These are phyloP conservation scores for Chlorella sp. DNA, from an alignment of 139 green algal species.

Conservation along the genomic window DNA sequence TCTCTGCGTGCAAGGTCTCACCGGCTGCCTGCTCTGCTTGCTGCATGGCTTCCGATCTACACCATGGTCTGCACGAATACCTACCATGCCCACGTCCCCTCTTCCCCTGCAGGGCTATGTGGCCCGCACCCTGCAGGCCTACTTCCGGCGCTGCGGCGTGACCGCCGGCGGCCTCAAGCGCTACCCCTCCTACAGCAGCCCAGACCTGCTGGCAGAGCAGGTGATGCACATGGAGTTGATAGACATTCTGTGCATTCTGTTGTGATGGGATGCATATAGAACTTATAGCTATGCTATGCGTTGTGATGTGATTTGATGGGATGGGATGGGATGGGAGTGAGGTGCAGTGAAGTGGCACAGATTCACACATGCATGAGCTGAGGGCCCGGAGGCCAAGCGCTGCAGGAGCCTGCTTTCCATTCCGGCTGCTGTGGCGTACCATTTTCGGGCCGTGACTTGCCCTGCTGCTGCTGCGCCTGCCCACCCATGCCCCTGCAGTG, in stretches of 20 bases:
- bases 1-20: no score
- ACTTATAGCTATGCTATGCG: no score
- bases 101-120: constrained; percentile 16
- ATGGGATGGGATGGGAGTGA: neutral
- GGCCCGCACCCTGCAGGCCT: constrained; percentile 18
- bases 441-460: neutral
- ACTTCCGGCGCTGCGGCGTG: constrained; percentile 26
- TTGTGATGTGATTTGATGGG: neutral
- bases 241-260: no score
- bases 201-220: constrained; percentile 16
- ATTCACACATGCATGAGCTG: neutral
- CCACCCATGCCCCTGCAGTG: neutral
- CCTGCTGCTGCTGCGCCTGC: neutral
- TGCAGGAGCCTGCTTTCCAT: neutral
- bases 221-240: no score
- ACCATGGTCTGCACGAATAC: no score
- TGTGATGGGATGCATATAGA: no score
- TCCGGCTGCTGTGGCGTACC: neutral
- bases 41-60: no score
- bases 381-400: no score
- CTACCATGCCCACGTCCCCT: neutral
- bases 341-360: no score
- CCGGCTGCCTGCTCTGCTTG: neutral
- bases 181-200: neutral
- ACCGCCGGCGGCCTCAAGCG: constrained; percentile 10